These are phyloP conservation scores for Catunica adiposa DNA, from an alignment of 2,329 filamentous ascomycete species.

Conservation along the genomic window DNA sequence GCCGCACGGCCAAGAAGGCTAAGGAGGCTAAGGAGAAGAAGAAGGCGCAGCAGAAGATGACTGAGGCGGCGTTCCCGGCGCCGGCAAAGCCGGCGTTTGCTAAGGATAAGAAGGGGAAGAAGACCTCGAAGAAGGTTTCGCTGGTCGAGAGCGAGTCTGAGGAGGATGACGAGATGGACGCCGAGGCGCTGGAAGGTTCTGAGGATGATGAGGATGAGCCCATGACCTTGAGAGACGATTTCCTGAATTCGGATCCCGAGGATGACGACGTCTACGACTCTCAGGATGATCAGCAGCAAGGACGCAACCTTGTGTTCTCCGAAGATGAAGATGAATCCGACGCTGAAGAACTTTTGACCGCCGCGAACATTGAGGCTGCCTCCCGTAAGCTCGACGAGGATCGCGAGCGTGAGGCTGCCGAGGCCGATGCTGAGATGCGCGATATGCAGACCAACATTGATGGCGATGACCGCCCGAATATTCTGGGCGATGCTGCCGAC, in stretches of 20 bases:
- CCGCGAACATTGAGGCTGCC: constrained; percentile 87
- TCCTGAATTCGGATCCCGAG: constrained; percentile 24
- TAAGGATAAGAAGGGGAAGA: constrained; percentile 23
- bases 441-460: constrained; percentile 91
- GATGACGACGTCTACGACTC: constrained; percentile 52
- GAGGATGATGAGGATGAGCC: constrained; percentile 27
- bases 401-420: constrained; percentile 59
- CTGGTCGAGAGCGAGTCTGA: constrained; percentile 23
- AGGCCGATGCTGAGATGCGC: constrained; percentile 70
- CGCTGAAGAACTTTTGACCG: constrained; percentile 76
- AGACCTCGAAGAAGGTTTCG: constrained; percentile 18
- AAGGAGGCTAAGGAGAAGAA: constrained; percentile 20
- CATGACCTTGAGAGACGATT: constrained; percentile 37
- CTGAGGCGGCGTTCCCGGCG: constrained; percentile 17
- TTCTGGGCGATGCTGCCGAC: constrained; percentile 38
- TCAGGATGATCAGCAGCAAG: constrained; percentile 41
- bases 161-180: constrained; percentile 27
- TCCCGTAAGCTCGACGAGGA: constrained; percentile 70
- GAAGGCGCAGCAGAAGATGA: constrained; percentile 21
- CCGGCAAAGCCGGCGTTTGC: constrained; percentile 19
- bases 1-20: constrained; percentile 21
- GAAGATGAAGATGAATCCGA: constrained; percentile 86
- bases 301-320: constrained; percentile 63
- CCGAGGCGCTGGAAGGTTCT: constrained; percentile 27
- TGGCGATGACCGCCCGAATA: constrained; percentile 47